Percentiles rank a stretch among this genome's conserved stretches.
Conservation (phyloP, 306 rosid species). For the Cyclanthera cordifolia region DNA sequence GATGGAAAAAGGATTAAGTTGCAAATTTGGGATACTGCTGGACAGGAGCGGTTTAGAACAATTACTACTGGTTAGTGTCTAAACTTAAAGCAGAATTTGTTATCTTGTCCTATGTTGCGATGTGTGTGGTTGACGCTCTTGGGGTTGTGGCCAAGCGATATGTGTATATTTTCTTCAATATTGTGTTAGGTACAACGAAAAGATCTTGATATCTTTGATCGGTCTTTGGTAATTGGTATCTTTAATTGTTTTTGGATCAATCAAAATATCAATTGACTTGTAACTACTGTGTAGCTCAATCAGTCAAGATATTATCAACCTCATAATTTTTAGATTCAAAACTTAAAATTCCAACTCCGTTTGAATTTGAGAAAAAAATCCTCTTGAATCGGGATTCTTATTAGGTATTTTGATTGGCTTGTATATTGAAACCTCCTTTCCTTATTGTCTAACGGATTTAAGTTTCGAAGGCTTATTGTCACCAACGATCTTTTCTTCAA, state of each 20-base stretch:
- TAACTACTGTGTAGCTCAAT: background rate
- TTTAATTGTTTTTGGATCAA: background rate
- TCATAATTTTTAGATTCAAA: background rate
- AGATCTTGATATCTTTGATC: background rate
- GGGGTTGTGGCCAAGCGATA: background rate
- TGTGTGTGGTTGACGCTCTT: background rate
- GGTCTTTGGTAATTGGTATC: background rate
- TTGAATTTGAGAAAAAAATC: background rate
- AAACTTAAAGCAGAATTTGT: background rate
- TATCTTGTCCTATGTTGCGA: background rate
- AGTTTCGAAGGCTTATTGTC: background rate
- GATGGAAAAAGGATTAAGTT: slow-evolving; percentile 83
- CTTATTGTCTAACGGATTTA: background rate
- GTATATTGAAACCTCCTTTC: background rate
- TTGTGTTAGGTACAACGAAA: background rate
- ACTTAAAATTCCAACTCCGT: background rate
- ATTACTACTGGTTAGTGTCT: slow-evolving; percentile 74
- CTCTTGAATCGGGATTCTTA: background rate
- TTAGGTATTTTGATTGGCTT: background rate
- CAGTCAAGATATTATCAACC: background rate
- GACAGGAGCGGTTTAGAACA: slow-evolving; percentile 88
- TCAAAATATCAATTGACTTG: background rate
- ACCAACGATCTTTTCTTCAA: background rate
- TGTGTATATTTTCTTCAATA: background rate
- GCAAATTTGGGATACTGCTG: slow-evolving; percentile 99